phyloP scores from a whole-genome alignment of 257 asterid species.

The Solanum sparsipilum region DNA sequence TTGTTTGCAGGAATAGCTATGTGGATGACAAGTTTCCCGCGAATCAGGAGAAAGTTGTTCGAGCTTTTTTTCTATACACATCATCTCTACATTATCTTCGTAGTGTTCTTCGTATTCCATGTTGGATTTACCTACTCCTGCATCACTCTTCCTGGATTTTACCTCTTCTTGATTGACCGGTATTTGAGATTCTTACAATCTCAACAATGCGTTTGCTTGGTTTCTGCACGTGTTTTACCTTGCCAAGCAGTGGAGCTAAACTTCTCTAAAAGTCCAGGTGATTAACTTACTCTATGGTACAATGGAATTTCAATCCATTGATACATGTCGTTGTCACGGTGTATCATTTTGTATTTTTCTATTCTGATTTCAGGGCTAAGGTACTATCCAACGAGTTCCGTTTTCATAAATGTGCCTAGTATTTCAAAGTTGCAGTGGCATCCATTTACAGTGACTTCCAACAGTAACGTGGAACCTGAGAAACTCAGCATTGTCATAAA shows the following conservation, averaged over 20 bases:
- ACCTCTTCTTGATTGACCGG: slow-evolving; percentile 51
- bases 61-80: slow-evolving; percentile 53
- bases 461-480: slow-evolving; percentile 23
- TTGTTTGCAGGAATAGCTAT: slow-evolving; percentile 29
- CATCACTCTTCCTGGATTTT: slow-evolving; percentile 58
- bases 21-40: slow-evolving; percentile 40
- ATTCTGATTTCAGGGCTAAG: slow-evolving; percentile 9
- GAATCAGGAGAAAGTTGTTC: slow-evolving; percentile 45
- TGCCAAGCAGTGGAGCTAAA: slow-evolving; percentile 44
- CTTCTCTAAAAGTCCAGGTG: slow-evolving; percentile 56
- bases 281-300: not conserved
- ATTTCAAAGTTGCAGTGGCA: slow-evolving; percentile 39
- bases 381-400: slow-evolving; percentile 18
- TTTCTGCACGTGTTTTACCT: slow-evolving; percentile 45
- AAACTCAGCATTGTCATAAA: slow-evolving; percentile 20
- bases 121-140: slow-evolving; percentile 55
- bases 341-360: not conserved
- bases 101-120: slow-evolving; percentile 53
- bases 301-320: not conserved
- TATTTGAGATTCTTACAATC: slow-evolving; percentile 54
- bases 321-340: not conserved
- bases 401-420: slow-evolving; percentile 25
- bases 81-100: slow-evolving; percentile 32
- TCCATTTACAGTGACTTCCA: slow-evolving; percentile 32
- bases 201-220: slow-evolving; percentile 19